Conservation (phyloP, 352 stramenopile species). For the Globisporangium heterothallicum region DNA sequence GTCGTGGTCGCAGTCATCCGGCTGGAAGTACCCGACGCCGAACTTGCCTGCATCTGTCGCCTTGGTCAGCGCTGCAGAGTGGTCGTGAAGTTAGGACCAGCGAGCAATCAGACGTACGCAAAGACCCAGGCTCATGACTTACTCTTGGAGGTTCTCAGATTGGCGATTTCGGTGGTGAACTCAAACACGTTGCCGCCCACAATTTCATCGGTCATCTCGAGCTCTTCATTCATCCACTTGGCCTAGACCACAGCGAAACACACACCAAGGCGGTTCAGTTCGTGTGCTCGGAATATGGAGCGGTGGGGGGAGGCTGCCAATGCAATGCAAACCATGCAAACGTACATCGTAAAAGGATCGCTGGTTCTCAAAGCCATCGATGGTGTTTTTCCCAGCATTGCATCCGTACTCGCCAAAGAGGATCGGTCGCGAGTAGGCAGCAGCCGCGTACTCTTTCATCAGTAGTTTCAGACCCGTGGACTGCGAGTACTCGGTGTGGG, state of each 20-base stretch:
- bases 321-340: too few relatives aligned
- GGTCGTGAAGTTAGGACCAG: neutral
- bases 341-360: slow-evolving; percentile 52
- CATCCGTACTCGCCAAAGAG: slow-evolving; percentile 80
- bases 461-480: slow-evolving; percentile 54
- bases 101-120: neutral
- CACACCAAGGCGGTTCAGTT: neutral
- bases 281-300: neutral
- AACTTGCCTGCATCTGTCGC: slow-evolving; percentile 52
- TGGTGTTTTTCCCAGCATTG: slow-evolving; percentile 55
- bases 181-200: slow-evolving; percentile 75
- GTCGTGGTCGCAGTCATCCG: slow-evolving; percentile 62
- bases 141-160: slow-evolving; percentile 36
- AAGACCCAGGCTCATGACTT: neutral
- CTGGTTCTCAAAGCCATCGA: slow-evolving; percentile 68
- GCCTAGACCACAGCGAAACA: too few relatives aligned
- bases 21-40: slow-evolving; percentile 67
- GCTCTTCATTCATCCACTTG: slow-evolving; percentile 76
- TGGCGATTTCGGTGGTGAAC: slow-evolving; percentile 60
- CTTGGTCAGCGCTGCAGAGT: slow-evolving; percentile 19
- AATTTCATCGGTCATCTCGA: slow-evolving; percentile 57
- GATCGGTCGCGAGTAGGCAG: slow-evolving; percentile 47
- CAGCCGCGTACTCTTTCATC: slow-evolving; percentile 47
- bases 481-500: slow-evolving; percentile 45
- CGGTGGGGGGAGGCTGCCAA: neutral